Conservation (phyloP, 306 rosid species). For the Canavalia gladiata region DNA sequence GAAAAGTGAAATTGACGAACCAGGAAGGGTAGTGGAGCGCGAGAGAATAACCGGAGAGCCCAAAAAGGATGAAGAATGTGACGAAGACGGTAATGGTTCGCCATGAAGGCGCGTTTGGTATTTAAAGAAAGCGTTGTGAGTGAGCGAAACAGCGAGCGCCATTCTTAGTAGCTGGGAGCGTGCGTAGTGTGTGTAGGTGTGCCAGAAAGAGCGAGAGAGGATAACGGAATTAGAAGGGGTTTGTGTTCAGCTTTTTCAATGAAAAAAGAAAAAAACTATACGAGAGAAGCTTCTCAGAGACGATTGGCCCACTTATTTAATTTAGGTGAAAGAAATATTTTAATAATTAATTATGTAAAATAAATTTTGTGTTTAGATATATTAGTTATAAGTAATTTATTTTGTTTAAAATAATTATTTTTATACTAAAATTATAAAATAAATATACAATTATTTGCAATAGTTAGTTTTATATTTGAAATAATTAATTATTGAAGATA, state of each 20-base stretch:
- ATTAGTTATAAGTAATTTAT: too few relatives aligned
- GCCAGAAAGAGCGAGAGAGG: neutral
- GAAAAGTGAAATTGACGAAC: slow-evolving; percentile 43
- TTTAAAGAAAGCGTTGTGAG: slow-evolving; percentile 51
- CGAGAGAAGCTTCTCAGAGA: too few relatives aligned
- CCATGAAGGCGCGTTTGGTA: slow-evolving; percentile 53
- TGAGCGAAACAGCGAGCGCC: slow-evolving; percentile 60
- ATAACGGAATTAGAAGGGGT: slow-evolving; percentile 29
- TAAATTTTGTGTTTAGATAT: too few relatives aligned
- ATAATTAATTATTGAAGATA: too few relatives aligned
- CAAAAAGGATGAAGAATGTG: slow-evolving; percentile 48
- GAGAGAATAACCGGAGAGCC: slow-evolving; percentile 53
- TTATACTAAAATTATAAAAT: too few relatives aligned
- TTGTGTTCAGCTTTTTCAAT: neutral
- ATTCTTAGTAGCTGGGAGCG: slow-evolving; percentile 33
- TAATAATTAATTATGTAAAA: too few relatives aligned
- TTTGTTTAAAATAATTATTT: too few relatives aligned
- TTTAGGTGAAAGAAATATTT: too few relatives aligned
- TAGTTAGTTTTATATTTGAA: too few relatives aligned
- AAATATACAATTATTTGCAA: too few relatives aligned
- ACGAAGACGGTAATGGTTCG: slow-evolving; percentile 42
- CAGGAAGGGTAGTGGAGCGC: slow-evolving; percentile 39
- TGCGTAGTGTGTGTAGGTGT: too few relatives aligned
- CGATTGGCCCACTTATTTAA: too few relatives aligned
- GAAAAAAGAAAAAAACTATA: neutral